These are phyloP conservation scores for Rhizophlyctis rosea DNA, from an alignment of 192 early-diverging fungal genomes.

Conservation along the genomic window DNA sequence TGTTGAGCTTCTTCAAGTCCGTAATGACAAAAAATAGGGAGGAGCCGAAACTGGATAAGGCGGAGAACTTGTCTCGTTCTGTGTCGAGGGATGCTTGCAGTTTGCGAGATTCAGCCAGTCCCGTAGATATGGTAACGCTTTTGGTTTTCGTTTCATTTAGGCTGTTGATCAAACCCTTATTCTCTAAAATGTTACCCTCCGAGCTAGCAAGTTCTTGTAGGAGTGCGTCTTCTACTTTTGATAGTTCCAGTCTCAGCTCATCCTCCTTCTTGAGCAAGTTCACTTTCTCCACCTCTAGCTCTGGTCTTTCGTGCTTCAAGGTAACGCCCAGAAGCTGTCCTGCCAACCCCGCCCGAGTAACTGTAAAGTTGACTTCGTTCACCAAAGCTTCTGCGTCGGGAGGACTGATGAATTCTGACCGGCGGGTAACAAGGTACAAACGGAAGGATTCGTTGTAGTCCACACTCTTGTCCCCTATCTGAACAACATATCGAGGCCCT, in stretches of 20 bases:
- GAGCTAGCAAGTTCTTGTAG: constrained; percentile 53
- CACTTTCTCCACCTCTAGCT: constrained; percentile 50
- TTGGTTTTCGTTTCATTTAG: constrained; percentile 60
- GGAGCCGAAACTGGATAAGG: constrained; percentile 47
- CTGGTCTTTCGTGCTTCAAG: constrained; percentile 54
- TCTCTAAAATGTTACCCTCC: constrained; percentile 62
- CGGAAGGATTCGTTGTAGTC: constrained; percentile 58
- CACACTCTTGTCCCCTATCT: constrained; percentile 55
- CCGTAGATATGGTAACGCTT: constrained; percentile 41
- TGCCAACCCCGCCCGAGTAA: constrained; percentile 52
- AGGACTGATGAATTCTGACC: constrained; percentile 38
- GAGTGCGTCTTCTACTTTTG: constrained; percentile 50
- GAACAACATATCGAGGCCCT: constrained; percentile 47
- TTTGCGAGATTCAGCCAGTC: constrained; percentile 45
- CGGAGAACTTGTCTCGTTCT: constrained; percentile 52
- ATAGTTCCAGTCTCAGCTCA: constrained; percentile 51
- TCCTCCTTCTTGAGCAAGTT: constrained; percentile 52
- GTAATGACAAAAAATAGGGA: constrained; percentile 49
- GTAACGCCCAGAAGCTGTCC: constrained; percentile 55
- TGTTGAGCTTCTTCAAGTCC: constrained; percentile 49
- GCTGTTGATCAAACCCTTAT: constrained; percentile 45
- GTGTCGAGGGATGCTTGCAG: constrained; percentile 51
- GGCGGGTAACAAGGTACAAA: constrained; percentile 46
- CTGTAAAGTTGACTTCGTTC: constrained; percentile 53
- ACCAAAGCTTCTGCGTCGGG: constrained; percentile 36